Percentiles rank a stretch among this genome's conserved stretches.
phyloP scores from a whole-genome alignment of 768 basidiomycete genomes.

The Macrolepiota dolichaula region DNA sequence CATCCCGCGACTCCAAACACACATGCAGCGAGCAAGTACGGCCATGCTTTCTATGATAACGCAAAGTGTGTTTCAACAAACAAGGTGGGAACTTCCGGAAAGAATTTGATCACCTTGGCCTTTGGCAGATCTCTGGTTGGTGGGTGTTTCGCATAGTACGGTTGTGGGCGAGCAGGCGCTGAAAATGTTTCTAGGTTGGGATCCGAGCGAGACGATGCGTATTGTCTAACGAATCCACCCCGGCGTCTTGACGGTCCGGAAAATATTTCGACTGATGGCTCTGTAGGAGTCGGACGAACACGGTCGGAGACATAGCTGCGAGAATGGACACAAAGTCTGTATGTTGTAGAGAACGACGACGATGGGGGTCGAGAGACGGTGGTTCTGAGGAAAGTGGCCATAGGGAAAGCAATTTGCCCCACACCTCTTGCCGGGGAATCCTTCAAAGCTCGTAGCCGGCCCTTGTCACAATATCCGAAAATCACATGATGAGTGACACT shows the following conservation, averaged over 20 bases:
- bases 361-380: neutral
- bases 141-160: slow-evolving; percentile 17
- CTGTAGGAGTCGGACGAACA: neutral
- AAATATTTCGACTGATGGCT: slow-evolving; percentile 6
- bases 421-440: neutral
- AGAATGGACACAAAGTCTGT: neutral
- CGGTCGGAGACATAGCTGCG: slow-evolving; percentile 1
- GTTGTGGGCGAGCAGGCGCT: slow-evolving; percentile 7
- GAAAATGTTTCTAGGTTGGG: slow-evolving; percentile 21
- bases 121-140: slow-evolving; percentile 30
- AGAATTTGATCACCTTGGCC: slow-evolving; percentile 24
- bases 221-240: slow-evolving; percentile 11
- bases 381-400: slow-evolving; percentile 1
- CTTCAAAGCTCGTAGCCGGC: neutral
- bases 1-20: slow-evolving; percentile 57
- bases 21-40: slow-evolving; percentile 45
- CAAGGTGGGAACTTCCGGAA: neutral
- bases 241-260: slow-evolving; percentile 7
- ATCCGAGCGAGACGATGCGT: slow-evolving; percentile 17
- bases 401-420: neutral
- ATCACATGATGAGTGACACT: slow-evolving; percentile 4
- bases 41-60: slow-evolving; percentile 49
- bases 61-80: neutral
- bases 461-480: slow-evolving; percentile 6
- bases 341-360: neutral